Percentiles rank a stretch among this genome's conserved stretches.
Evolutionary conservation across 1,284 basidiomycete genomes (phyloP).

Genomic region (Pterulicium gracile): DNA sequence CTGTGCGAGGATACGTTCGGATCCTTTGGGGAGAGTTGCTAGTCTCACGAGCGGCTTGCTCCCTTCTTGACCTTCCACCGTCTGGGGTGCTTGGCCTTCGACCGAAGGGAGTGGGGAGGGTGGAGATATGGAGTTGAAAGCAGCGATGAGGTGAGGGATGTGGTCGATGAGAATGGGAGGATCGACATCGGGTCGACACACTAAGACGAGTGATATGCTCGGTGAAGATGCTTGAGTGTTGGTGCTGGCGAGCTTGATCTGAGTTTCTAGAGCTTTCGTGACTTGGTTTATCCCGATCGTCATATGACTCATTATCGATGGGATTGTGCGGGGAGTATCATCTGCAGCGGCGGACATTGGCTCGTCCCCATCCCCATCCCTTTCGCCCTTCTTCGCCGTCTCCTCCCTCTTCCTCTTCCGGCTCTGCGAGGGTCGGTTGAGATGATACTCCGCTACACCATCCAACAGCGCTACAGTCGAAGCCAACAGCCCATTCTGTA

Average conservation of each 20-base stretch:
- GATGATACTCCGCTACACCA: conserved; percentile 35
- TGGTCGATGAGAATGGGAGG: conserved; percentile 63
- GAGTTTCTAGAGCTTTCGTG: conserved; percentile 61
- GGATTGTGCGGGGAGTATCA: neutral
- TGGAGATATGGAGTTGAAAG: conserved; percentile 66
- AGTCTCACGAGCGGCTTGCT: conserved; percentile 34
- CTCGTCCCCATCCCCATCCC: conserved; percentile 4
- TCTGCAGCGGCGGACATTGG: neutral
- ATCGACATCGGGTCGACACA: conserved; percentile 63
- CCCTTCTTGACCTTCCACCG: conserved; percentile 11
- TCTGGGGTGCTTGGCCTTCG: neutral
- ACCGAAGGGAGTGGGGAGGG: too few relatives aligned
- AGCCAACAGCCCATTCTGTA: conserved; percentile 50
- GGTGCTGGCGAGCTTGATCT: conserved; percentile 25
- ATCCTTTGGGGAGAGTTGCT: conserved; percentile 60
- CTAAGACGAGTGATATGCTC: conserved; percentile 41
- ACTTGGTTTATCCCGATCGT: conserved; percentile 74
- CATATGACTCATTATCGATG: conserved; percentile 35
- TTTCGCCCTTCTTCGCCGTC: conserved; percentile 14
- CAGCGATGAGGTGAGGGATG: conserved; percentile 61
- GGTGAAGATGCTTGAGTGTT: conserved; percentile 7
- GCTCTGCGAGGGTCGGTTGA: conserved; percentile 18
- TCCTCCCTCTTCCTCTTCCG: conserved; percentile 26
- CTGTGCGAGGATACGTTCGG: conserved; percentile 56
- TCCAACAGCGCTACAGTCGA: conserved; percentile 36